Evolutionary conservation across 108 stramenopile species (phyloP).

Genomic region (Skeletonema potamos): DNA sequence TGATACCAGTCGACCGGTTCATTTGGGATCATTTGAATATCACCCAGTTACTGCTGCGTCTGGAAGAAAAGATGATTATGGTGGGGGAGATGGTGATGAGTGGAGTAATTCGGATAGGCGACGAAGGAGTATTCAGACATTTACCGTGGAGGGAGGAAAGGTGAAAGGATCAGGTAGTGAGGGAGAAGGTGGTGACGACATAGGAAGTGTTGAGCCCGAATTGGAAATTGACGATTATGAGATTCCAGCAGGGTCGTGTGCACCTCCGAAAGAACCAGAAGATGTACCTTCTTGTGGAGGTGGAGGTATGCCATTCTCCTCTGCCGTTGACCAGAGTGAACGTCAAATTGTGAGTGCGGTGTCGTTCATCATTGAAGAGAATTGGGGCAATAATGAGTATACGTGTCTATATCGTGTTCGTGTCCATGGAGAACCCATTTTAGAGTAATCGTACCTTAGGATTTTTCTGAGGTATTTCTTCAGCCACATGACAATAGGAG

Average conservation of each 20-base stretch:
- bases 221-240: slow-evolving; percentile 9
- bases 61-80: slow-evolving; percentile 20
- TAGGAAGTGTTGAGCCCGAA: neutral
- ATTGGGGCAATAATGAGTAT: slow-evolving; percentile 74
- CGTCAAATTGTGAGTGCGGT: slow-evolving; percentile 47
- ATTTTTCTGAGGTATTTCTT: too few species aligned
- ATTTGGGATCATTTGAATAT: slow-evolving; percentile 54
- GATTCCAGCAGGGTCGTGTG: slow-evolving; percentile 32
- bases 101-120: slow-evolving; percentile 19
- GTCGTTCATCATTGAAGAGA: slow-evolving; percentile 62
- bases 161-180: neutral
- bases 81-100: slow-evolving; percentile 1
- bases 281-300: slow-evolving; percentile 26
- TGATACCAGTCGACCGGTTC: slow-evolving; percentile 52
- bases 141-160: slow-evolving; percentile 31
- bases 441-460: too few species aligned
- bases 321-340: neutral
- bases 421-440: slow-evolving; percentile 60
- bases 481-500: too few species aligned
- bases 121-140: slow-evolving; percentile 37
- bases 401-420: slow-evolving; percentile 83
- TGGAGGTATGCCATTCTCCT: neutral
- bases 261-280: slow-evolving; percentile 26
- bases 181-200: neutral
- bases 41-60: slow-evolving; percentile 38